Evolutionary conservation across 106 monocot genomes (phyloP).

Genomic region (Dioscorea alata): DNA sequence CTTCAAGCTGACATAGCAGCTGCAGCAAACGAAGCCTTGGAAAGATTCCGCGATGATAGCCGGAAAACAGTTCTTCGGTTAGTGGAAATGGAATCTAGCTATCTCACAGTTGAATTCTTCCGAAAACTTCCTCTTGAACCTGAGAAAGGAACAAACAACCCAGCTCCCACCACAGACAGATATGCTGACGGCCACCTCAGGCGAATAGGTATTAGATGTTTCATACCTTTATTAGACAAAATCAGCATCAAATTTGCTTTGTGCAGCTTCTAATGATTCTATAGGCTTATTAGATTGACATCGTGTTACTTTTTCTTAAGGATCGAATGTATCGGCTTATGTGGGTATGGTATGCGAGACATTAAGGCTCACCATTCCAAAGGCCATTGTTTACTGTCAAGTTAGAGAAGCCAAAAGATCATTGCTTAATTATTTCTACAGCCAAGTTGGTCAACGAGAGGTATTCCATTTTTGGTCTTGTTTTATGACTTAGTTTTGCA

Average conservation of each 20-base stretch:
- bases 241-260: neutral
- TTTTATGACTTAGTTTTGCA: no score
- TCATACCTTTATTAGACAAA: neutral
- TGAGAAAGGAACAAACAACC: conserved; percentile 44
- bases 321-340: conserved; percentile 83
- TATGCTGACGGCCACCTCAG: conserved; percentile 66
- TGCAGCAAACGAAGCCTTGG: conserved; percentile 80
- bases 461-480: conserved; percentile 17
- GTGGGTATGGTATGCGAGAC: conserved; percentile 81
- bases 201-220: conserved; percentile 53
- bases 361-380: conserved; percentile 74
- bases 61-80: conserved; percentile 73
- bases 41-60: conserved; percentile 86
- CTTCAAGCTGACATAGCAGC: conserved; percentile 89
- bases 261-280: neutral
- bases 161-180: conserved; percentile 35
- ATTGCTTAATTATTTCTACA: conserved; percentile 75
- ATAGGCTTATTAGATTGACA: neutral
- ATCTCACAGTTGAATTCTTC: conserved; percentile 90
- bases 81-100: conserved; percentile 91
- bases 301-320: conserved; percentile 25
- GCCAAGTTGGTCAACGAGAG: conserved; percentile 77
- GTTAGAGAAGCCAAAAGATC: conserved; percentile 75
- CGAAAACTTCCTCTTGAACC: conserved; percentile 81
- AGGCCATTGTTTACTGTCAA: conserved; percentile 80